Percentiles rank a stretch among this genome's conserved stretches.
Conservation (phyloP, 164 flowering plant genomes). For the Nymphaea colorata region DNA sequence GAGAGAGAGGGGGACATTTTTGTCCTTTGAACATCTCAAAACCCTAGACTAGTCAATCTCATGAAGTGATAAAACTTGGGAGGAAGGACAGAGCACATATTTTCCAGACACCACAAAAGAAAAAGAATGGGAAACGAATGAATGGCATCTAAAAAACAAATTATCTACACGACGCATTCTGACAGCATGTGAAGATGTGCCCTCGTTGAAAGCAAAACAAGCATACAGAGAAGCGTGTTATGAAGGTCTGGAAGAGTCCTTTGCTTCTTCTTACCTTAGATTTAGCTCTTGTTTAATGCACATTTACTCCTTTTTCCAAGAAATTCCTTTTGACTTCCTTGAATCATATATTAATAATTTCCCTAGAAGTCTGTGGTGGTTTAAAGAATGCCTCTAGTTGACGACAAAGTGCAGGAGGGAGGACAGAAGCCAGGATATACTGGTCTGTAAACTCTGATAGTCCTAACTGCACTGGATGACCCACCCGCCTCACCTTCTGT, state of each 20-base stretch:
- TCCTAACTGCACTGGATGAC: no score
- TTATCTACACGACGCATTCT: neutral
- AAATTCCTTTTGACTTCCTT: neutral
- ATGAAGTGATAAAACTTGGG: no score
- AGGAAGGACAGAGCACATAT: no score
- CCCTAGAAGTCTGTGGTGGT: neutral
- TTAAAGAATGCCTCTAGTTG: neutral
- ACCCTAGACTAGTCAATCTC: no score
- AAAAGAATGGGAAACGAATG: no score
- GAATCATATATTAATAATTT: neutral
- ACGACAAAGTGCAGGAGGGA: neutral
- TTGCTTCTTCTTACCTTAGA: no score
- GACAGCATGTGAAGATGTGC: neutral
- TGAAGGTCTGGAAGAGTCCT: neutral
- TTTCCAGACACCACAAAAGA: no score
- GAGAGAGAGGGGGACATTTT: no score
- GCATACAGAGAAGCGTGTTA: neutral
- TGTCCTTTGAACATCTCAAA: no score
- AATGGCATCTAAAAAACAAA: no score
- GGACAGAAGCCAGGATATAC: neutral
- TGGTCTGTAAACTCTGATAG: no score
- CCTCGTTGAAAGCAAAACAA: neutral
- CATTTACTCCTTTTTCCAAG: neutral
- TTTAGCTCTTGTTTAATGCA: neutral
- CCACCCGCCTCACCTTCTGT: neutral